phyloP scores from a whole-genome alignment of 805 yeast species.

The Lachancea quebecensis region DNA sequence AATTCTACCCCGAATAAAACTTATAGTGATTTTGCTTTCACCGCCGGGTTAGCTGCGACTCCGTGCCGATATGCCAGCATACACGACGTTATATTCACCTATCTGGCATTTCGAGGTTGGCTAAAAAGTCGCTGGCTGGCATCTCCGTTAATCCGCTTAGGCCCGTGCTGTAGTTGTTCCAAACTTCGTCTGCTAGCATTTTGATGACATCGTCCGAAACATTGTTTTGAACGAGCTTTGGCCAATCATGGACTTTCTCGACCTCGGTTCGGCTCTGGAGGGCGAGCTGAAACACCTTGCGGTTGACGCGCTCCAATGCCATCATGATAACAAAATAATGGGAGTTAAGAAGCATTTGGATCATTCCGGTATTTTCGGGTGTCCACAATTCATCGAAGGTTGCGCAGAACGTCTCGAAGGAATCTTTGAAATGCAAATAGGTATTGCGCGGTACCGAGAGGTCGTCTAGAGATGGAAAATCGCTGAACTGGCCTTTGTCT shows the following conservation, averaged over 20 bases:
- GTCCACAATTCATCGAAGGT: constrained; percentile 16
- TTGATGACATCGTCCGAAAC: constrained; percentile 12
- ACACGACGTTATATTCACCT: no score
- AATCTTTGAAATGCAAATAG: constrained; percentile 8
- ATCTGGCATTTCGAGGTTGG: constrained; percentile 4
- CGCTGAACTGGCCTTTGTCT: constrained; percentile 6
- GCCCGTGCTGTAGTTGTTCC: constrained; percentile 19
- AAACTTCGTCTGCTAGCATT: constrained; percentile 19
- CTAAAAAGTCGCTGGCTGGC: constrained; percentile 16
- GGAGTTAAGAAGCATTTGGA: constrained; percentile 4
- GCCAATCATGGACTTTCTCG: constrained; percentile 12
- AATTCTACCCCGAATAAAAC: no score
- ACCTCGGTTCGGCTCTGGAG: constrained; percentile 15
- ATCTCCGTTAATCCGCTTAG: constrained; percentile 15
- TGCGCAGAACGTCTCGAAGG: constrained; percentile 11
- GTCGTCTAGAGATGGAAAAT: constrained; percentile 8
- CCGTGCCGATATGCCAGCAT: no score
- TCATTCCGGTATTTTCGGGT: constrained; percentile 4
- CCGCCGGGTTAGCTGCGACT: no score
- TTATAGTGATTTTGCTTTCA: no score
- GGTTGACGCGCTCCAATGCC: constrained; percentile 21
- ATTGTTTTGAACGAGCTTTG: constrained; percentile 9
- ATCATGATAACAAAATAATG: constrained; percentile 8
- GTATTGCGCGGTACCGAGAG: constrained; percentile 8
- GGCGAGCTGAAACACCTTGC: constrained; percentile 17